A percentile compares a stretch with the other conserved stretches of the same genome.
phyloP scores from a whole-genome alignment of 2,329 filamentous ascomycete genomes.

The Teratosphaeria zuluensis region DNA sequence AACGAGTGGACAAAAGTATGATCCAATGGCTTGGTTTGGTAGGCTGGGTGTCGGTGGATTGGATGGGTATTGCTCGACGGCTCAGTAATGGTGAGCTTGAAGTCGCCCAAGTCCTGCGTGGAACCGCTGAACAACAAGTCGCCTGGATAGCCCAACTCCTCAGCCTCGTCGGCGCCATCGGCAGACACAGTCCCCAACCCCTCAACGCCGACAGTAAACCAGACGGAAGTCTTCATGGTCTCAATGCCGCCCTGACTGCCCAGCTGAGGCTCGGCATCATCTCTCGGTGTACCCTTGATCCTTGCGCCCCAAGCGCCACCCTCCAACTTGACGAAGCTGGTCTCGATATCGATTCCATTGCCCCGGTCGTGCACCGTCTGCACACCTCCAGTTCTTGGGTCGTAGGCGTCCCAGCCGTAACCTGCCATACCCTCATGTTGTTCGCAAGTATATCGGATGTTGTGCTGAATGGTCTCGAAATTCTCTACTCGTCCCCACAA shows the following conservation, averaged over 20 bases:
- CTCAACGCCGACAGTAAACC: slow-evolving; percentile 78
- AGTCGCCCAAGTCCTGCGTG: slow-evolving; percentile 65
- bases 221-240: slow-evolving; percentile 62
- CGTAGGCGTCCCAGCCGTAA: slow-evolving; percentile 97
- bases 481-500: slow-evolving; percentile 84
- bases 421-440: slow-evolving; percentile 88
- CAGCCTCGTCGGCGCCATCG: slow-evolving; percentile 43
- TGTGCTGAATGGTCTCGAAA: slow-evolving; percentile 63
- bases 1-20: slow-evolving; percentile 66
- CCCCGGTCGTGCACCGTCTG: slow-evolving; percentile 85
- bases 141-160: slow-evolving; percentile 48
- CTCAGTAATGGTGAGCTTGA: slow-evolving; percentile 66
- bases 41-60: slow-evolving; percentile 50
- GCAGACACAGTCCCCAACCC: slow-evolving; percentile 58
- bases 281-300: slow-evolving; percentile 69
- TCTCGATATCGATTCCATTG: slow-evolving; percentile 83
- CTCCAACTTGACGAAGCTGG: slow-evolving; percentile 86
- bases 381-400: slow-evolving; percentile 74
- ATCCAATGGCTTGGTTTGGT: slow-evolving; percentile 60
- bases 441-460: slow-evolving; percentile 88
- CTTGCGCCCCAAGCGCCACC: slow-evolving; percentile 80
- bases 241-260: slow-evolving; percentile 14
- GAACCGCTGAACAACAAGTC: slow-evolving; percentile 62
- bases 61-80: slow-evolving; percentile 56
- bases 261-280: slow-evolving; percentile 46